Conservation (phyloP, 805 yeast genomes). For the Starmerella tilneyi region DNA sequence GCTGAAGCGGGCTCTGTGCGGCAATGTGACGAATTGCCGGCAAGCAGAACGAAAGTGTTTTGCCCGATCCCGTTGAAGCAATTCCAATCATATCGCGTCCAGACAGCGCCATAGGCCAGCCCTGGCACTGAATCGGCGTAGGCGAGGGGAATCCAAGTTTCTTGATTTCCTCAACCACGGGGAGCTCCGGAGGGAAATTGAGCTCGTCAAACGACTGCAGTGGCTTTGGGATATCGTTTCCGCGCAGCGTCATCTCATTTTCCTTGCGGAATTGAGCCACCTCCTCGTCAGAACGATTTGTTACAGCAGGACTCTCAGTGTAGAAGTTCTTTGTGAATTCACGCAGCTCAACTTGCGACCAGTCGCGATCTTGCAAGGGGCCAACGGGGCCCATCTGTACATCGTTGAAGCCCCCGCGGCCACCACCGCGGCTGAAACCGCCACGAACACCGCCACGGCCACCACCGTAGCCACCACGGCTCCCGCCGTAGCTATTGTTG, state of each 20-base stretch:
- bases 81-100: conserved; percentile 99
- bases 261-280: conserved; percentile 65
- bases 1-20: conserved; percentile 87
- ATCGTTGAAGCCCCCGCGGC: conserved; percentile 36
- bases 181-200: conserved; percentile 79
- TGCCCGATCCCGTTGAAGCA: conserved; percentile 98
- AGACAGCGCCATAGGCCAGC: conserved; percentile 99
- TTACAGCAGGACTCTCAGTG: conserved; percentile 69
- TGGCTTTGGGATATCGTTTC: conserved; percentile 87
- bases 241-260: conserved; percentile 75
- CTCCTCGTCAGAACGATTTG: conserved; percentile 64
- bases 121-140: conserved; percentile 96
- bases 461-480: conserved; percentile 35
- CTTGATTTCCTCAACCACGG: conserved; percentile 73
- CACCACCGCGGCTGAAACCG: conserved; percentile 38
- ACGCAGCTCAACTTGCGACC: conserved; percentile 70
- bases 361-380: conserved; percentile 57
- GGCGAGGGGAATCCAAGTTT: conserved; percentile 89
- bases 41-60: conserved; percentile 91
- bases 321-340: conserved; percentile 93
- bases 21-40: conserved; percentile 96
- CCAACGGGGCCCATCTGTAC: conserved; percentile 30
- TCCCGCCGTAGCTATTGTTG: conserved; percentile 30
- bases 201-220: conserved; percentile 89
- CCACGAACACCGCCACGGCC: conserved; percentile 32